Evolutionary conservation across 2,329 filamentous ascomycete species (phyloP).

Genomic region (Mollisiaceae sp.): DNA sequence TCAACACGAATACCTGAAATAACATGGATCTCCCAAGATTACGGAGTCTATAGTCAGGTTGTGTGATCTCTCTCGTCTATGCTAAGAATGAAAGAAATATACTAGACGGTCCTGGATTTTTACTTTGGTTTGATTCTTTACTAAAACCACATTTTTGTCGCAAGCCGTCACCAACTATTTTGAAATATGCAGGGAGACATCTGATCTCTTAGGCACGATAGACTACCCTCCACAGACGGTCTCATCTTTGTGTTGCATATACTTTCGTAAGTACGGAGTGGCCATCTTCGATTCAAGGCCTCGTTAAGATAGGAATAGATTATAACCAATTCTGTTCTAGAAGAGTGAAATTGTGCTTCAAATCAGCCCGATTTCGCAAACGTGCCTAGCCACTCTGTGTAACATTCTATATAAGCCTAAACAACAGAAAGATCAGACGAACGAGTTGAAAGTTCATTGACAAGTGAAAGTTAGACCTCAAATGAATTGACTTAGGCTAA

Average conservation of each 20-base stretch:
- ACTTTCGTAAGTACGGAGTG: too few species aligned
- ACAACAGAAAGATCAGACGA: background rate
- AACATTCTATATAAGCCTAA: background rate
- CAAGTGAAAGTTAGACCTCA: background rate
- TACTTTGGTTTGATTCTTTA: background rate
- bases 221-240: background rate
- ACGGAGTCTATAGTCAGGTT: background rate
- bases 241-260: too few species aligned
- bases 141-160: too few species aligned
- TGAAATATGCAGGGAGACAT: too few species aligned
- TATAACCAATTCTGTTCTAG: background rate
- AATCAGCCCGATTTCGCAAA: background rate
- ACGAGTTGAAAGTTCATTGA: background rate
- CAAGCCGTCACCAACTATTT: too few species aligned
- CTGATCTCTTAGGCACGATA: background rate
- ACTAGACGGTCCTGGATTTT: background rate
- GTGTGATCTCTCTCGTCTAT: too few species aligned
- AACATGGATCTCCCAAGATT: background rate
- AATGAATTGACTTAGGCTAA: slow-evolving; percentile 2
- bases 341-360: background rate
- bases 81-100: background rate
- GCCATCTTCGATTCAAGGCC: background rate
- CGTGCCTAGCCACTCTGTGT: background rate
- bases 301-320: background rate
- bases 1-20: background rate